Conservation (phyloP, 2,329 filamentous ascomycete genomes). For the Amesomyces nigricolor region DNA sequence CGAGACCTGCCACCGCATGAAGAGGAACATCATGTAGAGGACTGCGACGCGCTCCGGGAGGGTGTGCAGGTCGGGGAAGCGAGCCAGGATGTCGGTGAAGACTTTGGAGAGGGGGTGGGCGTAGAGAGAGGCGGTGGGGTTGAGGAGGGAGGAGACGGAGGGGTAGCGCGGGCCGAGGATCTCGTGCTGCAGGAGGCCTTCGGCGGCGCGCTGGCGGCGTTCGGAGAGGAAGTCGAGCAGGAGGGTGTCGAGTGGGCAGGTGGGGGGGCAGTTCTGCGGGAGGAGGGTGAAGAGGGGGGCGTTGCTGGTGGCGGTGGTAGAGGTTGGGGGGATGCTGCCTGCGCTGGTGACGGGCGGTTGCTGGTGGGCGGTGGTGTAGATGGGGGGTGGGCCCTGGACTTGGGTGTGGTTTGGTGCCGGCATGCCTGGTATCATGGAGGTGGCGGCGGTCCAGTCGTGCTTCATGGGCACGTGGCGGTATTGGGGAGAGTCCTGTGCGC, state of each 20-base stretch:
- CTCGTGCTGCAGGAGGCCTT: slow-evolving; percentile 58
- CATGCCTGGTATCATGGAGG: slow-evolving; percentile 11
- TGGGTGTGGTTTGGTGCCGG: background rate
- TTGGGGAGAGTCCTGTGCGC: slow-evolving; percentile 40
- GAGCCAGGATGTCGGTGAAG: slow-evolving; percentile 76
- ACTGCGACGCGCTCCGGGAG: slow-evolving; percentile 78
- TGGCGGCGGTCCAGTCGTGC: slow-evolving; percentile 41
- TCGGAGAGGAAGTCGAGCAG: slow-evolving; percentile 73
- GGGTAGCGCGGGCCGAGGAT: slow-evolving; percentile 74
- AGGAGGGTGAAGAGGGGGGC: slow-evolving; percentile 29
- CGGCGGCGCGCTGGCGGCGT: slow-evolving; percentile 57
- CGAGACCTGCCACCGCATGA: slow-evolving; percentile 80
- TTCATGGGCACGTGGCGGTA: slow-evolving; percentile 46
- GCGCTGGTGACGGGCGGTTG: background rate
- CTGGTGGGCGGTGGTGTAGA: background rate
- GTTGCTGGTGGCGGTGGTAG: background rate
- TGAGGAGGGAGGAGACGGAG: slow-evolving; percentile 70
- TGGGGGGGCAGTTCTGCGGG: slow-evolving; percentile 58
- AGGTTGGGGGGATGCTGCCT: background rate
- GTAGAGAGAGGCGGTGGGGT: slow-evolving; percentile 56
- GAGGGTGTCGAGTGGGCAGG: slow-evolving; percentile 73
- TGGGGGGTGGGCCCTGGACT: background rate
- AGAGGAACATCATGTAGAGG: slow-evolving; percentile 78
- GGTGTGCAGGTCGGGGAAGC: slow-evolving; percentile 73
- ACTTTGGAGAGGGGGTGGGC: slow-evolving; percentile 77